Evolutionary conservation across 2,329 filamentous ascomycete species (phyloP), one percentile per base, ranked within the genome.

Genomic region (Trichophyton simii): DNA sequence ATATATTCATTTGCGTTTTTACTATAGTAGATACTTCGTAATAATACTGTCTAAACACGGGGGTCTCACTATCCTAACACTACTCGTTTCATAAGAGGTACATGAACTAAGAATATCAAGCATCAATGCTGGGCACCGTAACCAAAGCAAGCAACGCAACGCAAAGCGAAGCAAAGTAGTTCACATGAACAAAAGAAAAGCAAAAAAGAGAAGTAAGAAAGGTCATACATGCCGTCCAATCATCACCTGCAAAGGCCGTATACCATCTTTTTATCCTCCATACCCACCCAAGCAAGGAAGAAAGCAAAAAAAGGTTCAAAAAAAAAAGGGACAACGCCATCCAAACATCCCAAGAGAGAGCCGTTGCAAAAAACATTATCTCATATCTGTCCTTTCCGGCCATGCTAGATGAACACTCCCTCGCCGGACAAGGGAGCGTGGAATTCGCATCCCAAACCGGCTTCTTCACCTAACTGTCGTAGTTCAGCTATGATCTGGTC

Each of bases 401-500:
- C 31, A 41, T 46, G 36, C 52, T 55, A 64, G 62, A 78, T 67
- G 67, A 71, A 79, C 46, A 80, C 72, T n/a, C 72, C 73, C 72
- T 87, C 83, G 2, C 89, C 89, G 58, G 81, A 77, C 66, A 79
- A 77, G 11, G 88, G 87, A 55, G 95, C 79, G 38, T 87, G 76
- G 73, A 95, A 96, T 66, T 88, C 83, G 71, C 89, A 95, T 0
- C 91, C 92, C 57, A 96, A 73, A 54, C 81, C 80, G 7, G 77
- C 80, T 11, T 83, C 82, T 60, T 78, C 75, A 63, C 91, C 89
- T 63, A 89, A 79, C 28, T 83, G 83, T 18, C 75, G 71, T 58
- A 97, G 73, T 71, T 96, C 84, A 63, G 78, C 70, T 22, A 94
- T 68, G 41, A 97, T 95, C 1, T 75, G 80, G 2, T 89, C 84